Base-by-base conservation (phyloP, 371 early-diverging fungal species). In the Vittaforma corneae region DNA sequence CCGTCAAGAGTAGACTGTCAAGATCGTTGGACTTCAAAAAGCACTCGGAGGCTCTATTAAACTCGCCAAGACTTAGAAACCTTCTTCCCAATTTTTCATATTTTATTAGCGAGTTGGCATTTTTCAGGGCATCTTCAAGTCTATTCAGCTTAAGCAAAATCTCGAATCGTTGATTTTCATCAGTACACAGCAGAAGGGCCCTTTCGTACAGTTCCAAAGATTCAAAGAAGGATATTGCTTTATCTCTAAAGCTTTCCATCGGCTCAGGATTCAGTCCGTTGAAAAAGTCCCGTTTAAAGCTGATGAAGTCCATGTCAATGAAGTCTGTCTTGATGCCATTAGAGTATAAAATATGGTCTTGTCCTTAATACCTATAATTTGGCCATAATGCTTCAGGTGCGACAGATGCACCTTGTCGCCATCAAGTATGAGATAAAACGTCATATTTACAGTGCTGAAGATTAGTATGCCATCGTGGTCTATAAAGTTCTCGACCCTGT, bases 141-240 rank as follows among this genome's bases (percentile, higher is more conserved):
- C 51, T 18, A 2, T 61, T 56, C 38, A 75, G 59, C 48, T 68
- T 70, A 1, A 77, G 33, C 2, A 77, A 59, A 46, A 77, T 70
- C 64, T 77, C 78, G 71, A 74, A 77, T 55, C 59, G 65, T 44
- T 72, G 71, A 52, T 67, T 68, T 24, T 72, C 65, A 57, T 73
- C 66, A 2, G 24, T 50, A 30, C 63, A 62, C 26, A 77, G 58
- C 9, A 48, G 34, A 11, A 70, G 53, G n/a, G 78, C 78, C 22
- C 63, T 57, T 4, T 72, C 64, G 6, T 72, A 58, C 71, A 64
- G 67, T 26, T 47, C 52, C 30, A 75, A 45, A 30, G 68, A 56
- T 42, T 73, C 65, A 20, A 64, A 69, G 40, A 77, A 77, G 32
- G 64, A 62, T 37, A 77, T 71, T 32, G 73, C 72, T 40, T 65